Base-by-base conservation (phyloP, 257 asterid genomes). In the Solanum arcanum region DNA sequence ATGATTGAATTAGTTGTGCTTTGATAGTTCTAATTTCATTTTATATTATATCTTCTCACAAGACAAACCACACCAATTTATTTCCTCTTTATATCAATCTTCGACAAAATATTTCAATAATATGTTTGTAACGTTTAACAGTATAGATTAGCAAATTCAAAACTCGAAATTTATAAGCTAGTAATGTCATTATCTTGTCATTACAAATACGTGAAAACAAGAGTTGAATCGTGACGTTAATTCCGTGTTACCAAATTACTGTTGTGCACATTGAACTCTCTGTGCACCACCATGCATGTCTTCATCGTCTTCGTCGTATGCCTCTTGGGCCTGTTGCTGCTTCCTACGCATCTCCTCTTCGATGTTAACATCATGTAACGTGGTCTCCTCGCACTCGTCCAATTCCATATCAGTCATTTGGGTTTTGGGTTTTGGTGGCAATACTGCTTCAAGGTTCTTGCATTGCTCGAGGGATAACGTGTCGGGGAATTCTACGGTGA, bases 241-340 rank as follows among this genome's bases (percentile, higher is more conserved):
- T 78, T 21, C 44, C 5, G 10, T 37, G 35, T 46, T 69, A 14
- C 60, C 66, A 44, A 47, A 68, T 88, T 87, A 88, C 90, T 88
- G 90, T n/a, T 88, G 90, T 20, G 90, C 90, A 86, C 90, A 88
- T 2, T 88, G 90, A 25, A 88, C 90, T 83, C 88, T 86, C 77
- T 85, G 88, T 5, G 86, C 88, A 56, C 88, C 88, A 33, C 89
- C 83, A 70, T 83, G 89, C 89, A 87, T 87, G 39, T 87, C 89
- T 13, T 87, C 89, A 6, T 83, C 89, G 1, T 87, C 89, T 74
- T 87, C 89, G 8, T 87, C 87, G 10, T 87, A 87, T 18, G 89
- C 89, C n/a, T 87, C 89, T 20, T 87, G 89, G 9, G 86, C 83
- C 29, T 83, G 87, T 49, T 83, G 72, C 77, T 83, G 89, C 84